These are phyloP conservation scores for Aspergillus sp. DNA, from an alignment of 2,329 filamentous ascomycete species.

Conservation along the genomic window DNA sequence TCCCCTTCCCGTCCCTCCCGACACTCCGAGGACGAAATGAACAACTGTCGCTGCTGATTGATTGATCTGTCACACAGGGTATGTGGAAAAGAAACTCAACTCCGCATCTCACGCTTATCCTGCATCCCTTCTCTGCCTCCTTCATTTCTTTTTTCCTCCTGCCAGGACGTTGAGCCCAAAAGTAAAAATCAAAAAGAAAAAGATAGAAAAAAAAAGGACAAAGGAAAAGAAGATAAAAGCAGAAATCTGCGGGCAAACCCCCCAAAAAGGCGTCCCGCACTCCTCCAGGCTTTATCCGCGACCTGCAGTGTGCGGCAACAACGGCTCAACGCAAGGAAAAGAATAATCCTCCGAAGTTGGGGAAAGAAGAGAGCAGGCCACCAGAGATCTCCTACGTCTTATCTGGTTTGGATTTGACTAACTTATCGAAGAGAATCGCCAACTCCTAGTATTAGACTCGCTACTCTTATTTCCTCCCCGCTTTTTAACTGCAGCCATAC, in stretches of 20 bases:
- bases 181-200: neutral
- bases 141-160: constrained; percentile 11
- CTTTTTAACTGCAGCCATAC: constrained; percentile 9
- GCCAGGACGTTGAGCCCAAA: neutral
- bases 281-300: neutral
- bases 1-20: constrained; percentile 1
- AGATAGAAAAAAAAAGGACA: neutral
- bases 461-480: neutral
- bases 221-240: neutral
- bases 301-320: neutral
- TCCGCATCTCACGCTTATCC: constrained; percentile 12
- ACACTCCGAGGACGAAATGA: constrained; percentile 15
- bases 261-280: neutral
- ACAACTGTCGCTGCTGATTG: constrained; percentile 11
- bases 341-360: constrained; percentile 10
- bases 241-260: neutral
- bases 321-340: constrained; percentile 1
- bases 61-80: constrained; percentile 21
- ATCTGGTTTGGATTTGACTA: neutral
- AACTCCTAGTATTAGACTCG: constrained; percentile 1
- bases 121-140: constrained; percentile 6
- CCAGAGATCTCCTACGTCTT: constrained; percentile 5
- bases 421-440: constrained; percentile 1
- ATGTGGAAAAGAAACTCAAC: constrained; percentile 9
- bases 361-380: neutral